Percentiles rank a stretch among this genome's conserved stretches.
Evolutionary conservation across 2,329 filamentous ascomycete genomes (phyloP).

Genomic region (Rhynchosporium agropyri): DNA sequence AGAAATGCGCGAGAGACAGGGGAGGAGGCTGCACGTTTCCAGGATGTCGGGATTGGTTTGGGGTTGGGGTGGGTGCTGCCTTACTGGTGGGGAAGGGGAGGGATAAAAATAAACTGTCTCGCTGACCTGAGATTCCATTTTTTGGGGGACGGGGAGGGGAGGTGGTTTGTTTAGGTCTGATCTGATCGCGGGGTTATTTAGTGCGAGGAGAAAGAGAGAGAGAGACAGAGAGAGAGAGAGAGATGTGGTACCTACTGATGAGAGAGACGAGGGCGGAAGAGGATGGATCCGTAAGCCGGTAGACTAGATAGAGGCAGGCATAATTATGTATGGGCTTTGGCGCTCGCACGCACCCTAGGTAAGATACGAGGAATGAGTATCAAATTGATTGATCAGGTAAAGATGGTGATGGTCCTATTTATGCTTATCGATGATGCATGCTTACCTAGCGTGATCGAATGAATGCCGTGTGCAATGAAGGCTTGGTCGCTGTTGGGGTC

Average conservation of each 20-base stretch:
- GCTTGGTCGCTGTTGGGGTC: conserved; percentile 10
- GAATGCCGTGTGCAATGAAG: not conserved
- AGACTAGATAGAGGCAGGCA: too few relatives aligned
- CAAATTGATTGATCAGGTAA: not conserved
- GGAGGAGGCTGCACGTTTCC: conserved; percentile 8
- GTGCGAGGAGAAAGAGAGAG: too few relatives aligned
- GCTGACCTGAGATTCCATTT: too few relatives aligned
- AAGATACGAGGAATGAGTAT: not conserved
- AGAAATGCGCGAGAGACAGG: not conserved
- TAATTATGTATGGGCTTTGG: too few relatives aligned
- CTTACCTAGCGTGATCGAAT: conserved; percentile 9
- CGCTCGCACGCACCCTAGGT: too few relatives aligned
- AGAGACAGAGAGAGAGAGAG: too few relatives aligned
- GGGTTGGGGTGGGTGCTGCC: conserved; percentile 3
- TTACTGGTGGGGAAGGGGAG: not conserved
- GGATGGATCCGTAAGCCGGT: too few relatives aligned
- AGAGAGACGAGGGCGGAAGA: too few relatives aligned
- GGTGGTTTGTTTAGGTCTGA: too few relatives aligned
- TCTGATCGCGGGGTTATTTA: too few relatives aligned
- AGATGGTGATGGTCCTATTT: not conserved
- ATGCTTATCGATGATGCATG: conserved; percentile 14
- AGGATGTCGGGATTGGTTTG: conserved; percentile 11
- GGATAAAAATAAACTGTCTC: not conserved
- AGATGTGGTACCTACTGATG: too few relatives aligned
- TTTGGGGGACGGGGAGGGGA: too few relatives aligned